These are phyloP conservation scores for Aspergillus neoniger DNA, from an alignment of 2,329 filamentous ascomycete genomes.

Conservation along the genomic window DNA sequence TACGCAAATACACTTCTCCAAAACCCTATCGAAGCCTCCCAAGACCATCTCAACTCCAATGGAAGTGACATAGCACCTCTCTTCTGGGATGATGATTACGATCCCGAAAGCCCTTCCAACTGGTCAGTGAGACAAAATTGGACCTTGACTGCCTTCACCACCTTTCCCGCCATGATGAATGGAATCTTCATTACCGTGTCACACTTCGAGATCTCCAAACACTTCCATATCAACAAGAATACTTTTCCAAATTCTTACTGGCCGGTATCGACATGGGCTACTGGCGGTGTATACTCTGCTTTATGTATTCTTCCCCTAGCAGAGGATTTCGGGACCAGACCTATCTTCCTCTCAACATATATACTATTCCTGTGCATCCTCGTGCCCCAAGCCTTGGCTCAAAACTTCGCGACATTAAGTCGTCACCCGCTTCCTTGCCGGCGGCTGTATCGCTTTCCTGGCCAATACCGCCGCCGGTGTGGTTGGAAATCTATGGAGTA, in stretches of 20 bases:
- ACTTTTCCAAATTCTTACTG: conserved; percentile 24
- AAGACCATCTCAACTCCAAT: too few species aligned
- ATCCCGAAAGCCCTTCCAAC: conserved; percentile 23
- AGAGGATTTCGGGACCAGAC: conserved; percentile 29
- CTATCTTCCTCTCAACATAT: conserved; percentile 44
- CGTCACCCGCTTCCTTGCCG: conserved; percentile 47
- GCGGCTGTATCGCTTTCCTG: conserved; percentile 43
- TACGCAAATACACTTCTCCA: too few species aligned
- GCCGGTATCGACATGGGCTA: conserved; percentile 23
- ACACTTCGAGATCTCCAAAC: conserved; percentile 14
- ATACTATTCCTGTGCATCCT: conserved; percentile 44
- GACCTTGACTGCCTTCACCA: conserved; percentile 20
- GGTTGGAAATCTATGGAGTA: conserved; percentile 35
- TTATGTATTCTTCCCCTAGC: conserved; percentile 22
- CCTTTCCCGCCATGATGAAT: conserved; percentile 23
- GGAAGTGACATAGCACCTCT: too few species aligned
- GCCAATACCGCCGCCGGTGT: conserved; percentile 40
- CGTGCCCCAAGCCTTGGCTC: conserved; percentile 46
- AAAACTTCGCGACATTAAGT: conserved; percentile 50
- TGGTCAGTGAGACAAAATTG: conserved; percentile 21
- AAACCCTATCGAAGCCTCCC: too few species aligned
- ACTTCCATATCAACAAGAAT: conserved; percentile 18
- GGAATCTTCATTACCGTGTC: conserved; percentile 25
- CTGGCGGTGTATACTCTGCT: conserved; percentile 19
- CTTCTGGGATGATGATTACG: conserved; percentile 11